Evolutionary conservation across 257 asterid genomes (phyloP).

Genomic region (Salvia miltiorrhiza): DNA sequence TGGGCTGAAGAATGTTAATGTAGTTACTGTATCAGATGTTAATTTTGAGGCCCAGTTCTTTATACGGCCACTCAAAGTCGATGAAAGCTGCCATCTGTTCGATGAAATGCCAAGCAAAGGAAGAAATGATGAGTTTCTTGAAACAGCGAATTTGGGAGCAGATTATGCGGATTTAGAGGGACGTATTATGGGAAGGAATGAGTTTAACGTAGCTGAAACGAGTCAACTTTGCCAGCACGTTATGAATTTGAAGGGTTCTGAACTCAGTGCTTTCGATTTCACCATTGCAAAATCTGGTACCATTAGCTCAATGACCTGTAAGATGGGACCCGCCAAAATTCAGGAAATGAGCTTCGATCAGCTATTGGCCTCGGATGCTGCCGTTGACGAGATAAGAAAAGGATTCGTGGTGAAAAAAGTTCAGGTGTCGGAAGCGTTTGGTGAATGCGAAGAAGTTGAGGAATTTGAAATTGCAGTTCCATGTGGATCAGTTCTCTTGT

Average conservation of each 20-base stretch:
- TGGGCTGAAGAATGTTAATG: constrained; percentile 50
- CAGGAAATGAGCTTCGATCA: constrained; percentile 32
- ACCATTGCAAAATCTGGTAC: constrained; percentile 51
- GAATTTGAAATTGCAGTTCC: constrained; percentile 60
- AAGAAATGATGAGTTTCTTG: too few species aligned
- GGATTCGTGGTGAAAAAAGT: constrained; percentile 61
- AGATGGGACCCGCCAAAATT: constrained; percentile 4
- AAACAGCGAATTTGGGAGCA: too few species aligned
- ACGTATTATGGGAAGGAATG: too few species aligned
- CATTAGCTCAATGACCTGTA: constrained; percentile 24
- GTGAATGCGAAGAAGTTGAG: constrained; percentile 35
- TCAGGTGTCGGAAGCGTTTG: constrained; percentile 29
- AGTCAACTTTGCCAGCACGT: neutral
- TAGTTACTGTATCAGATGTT: constrained; percentile 63
- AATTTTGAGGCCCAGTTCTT: constrained; percentile 49
- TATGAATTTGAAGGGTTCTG: constrained; percentile 12
- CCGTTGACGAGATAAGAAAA: constrained; percentile 27
- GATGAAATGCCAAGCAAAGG: constrained; percentile 32
- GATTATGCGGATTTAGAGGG: constrained; percentile 2
- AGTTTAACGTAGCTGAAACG: constrained; percentile 1
- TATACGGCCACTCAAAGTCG: constrained; percentile 29
- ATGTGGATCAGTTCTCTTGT: constrained; percentile 67
- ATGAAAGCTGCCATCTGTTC: constrained; percentile 29
- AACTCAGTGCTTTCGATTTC: constrained; percentile 24
- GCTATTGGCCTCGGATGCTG: constrained; percentile 29